Evolutionary conservation across 2,329 filamentous ascomycete genomes (phyloP).

Genomic region (Chalara sp.): DNA sequence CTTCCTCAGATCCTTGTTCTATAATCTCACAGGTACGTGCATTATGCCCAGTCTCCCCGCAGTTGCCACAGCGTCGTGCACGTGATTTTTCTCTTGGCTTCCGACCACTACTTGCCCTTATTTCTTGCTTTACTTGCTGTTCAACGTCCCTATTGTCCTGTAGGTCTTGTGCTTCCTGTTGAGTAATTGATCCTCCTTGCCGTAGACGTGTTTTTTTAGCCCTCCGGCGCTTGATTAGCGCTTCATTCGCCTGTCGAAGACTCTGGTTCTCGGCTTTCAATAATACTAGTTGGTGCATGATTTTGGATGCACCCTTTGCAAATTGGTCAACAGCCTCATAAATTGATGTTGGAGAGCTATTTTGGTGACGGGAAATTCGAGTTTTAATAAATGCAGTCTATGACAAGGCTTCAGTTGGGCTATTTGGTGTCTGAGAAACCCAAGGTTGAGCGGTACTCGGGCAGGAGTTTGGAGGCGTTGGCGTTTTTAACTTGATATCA

Average conservation of each 20-base stretch:
- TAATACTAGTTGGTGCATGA: slow-evolving; percentile 1
- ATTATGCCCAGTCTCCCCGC: background rate
- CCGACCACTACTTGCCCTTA: background rate
- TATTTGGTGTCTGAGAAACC: slow-evolving; percentile 5
- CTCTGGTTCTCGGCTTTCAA: background rate
- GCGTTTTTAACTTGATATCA: slow-evolving; percentile 3
- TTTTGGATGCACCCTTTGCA: slow-evolving; percentile 1
- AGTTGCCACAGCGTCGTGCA: slow-evolving; percentile 1
- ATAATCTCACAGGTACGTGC: slow-evolving; percentile 1
- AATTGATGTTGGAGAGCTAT: slow-evolving; percentile 3
- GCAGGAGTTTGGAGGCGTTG: slow-evolving; percentile 1
- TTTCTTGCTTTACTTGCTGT: background rate
- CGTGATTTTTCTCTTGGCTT: background rate
- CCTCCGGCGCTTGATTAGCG: background rate
- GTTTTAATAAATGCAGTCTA: slow-evolving; percentile 3
- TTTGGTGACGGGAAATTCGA: background rate
- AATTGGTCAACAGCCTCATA: background rate
- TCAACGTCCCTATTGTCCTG: background rate
- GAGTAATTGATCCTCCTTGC: slow-evolving; percentile 4
- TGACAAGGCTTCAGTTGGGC: slow-evolving; percentile 3
- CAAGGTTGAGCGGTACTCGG: background rate
- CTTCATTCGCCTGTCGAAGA: slow-evolving; percentile 4
- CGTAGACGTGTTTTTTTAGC: slow-evolving; percentile 1
- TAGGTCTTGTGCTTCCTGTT: background rate
- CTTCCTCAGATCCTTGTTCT: background rate